Conservation (phyloP, 1,284 basidiomycete genomes). For the Agroathelia rolfsii region DNA sequence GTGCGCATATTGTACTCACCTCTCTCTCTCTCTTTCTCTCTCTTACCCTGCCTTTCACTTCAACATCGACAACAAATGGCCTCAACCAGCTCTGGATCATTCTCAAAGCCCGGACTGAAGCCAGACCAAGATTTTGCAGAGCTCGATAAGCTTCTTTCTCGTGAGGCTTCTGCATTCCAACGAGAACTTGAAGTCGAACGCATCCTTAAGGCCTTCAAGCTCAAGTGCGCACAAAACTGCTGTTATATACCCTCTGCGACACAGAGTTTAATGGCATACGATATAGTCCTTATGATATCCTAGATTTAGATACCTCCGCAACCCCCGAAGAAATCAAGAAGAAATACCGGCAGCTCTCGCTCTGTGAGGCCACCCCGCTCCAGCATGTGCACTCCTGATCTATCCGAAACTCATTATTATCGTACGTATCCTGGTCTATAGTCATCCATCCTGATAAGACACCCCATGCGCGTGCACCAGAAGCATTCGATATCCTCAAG, state of each 20-base stretch:
- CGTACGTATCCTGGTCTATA: conserved; percentile 37
- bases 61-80: too few relatives aligned
- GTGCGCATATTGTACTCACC: conserved; percentile 1
- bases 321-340: conserved; percentile 69
- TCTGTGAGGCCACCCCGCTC: conserved; percentile 43
- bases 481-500: conserved; percentile 78
- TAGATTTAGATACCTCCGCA: conserved; percentile 56
- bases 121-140: too few relatives aligned
- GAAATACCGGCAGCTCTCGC: conserved; percentile 70
- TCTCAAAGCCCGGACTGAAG: too few relatives aligned
- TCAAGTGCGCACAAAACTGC: conserved; percentile 48
- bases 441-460: conserved; percentile 86
- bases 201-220: conserved; percentile 75
- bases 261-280: conserved; percentile 4
- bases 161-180: conserved; percentile 76
- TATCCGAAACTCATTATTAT: conserved; percentile 8
- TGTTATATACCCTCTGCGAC: background rate
- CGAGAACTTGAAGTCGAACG: conserved; percentile 79
- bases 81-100: too few relatives aligned
- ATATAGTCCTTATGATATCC: conserved; percentile 68
- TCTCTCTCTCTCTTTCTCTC: too few relatives aligned
- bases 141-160: conserved; percentile 64
- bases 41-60: too few relatives aligned
- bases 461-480: conserved; percentile 65
- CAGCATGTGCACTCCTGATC: conserved; percentile 5